These are phyloP conservation scores for Yamadazyma conglobata DNA, from an alignment of 1,139 yeast genomes.

Conservation along the genomic window DNA sequence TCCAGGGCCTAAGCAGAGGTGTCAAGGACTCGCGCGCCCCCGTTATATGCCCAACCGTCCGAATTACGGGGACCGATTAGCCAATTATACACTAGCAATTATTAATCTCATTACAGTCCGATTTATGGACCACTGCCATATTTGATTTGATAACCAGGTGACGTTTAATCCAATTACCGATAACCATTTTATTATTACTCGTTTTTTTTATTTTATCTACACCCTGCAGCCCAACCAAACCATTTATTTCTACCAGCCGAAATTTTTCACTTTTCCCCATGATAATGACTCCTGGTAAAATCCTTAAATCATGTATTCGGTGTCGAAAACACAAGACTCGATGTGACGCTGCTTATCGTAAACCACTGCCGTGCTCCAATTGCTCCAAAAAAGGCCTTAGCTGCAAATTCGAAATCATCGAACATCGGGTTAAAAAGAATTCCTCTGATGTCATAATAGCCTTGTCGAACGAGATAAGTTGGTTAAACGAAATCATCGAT, in stretches of 20 bases:
- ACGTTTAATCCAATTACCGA: too few relatives aligned
- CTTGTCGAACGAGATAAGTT: conserved; percentile 28
- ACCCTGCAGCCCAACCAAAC: too few relatives aligned
- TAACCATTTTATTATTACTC: not conserved
- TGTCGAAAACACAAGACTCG: conserved; percentile 65
- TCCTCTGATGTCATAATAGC: conserved; percentile 30
- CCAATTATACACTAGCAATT: conserved; percentile 6
- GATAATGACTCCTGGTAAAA: conserved; percentile 13
- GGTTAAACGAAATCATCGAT: conserved; percentile 26
- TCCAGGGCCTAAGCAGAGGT: too few relatives aligned
- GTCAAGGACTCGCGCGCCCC: too few relatives aligned
- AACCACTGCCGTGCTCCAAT: conserved; percentile 56
- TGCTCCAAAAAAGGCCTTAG: conserved; percentile 49
- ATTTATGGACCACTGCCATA: conserved; percentile 1
- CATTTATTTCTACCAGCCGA: too few relatives aligned
- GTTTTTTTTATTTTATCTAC: not conserved
- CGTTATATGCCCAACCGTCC: too few relatives aligned
- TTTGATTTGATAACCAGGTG: too few relatives aligned
- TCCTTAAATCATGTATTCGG: conserved; percentile 57
- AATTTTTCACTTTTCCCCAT: too few relatives aligned
- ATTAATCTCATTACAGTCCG: conserved; percentile 4
- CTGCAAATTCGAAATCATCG: conserved; percentile 49
- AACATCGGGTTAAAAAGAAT: conserved; percentile 24
- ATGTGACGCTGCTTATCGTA: conserved; percentile 52
- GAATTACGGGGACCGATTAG: conserved; percentile 1